Evolutionary conservation across 768 basidiomycete genomes (phyloP).

Genomic region (Amyloporia xantha): DNA sequence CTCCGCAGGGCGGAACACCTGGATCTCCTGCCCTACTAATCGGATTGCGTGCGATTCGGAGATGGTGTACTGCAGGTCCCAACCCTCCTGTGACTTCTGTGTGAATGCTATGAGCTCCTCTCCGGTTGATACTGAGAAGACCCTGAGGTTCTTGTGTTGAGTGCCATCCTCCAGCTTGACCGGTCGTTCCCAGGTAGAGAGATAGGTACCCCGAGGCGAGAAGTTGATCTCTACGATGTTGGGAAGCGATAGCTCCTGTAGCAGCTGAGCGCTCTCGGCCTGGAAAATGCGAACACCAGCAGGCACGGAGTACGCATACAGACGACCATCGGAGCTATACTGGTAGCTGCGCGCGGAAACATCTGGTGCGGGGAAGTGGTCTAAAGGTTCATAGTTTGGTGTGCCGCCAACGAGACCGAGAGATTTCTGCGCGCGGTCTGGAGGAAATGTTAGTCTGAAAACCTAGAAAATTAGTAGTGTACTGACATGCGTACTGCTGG

Average conservation of each 20-base stretch:
- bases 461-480: background rate
- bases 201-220: slow-evolving; percentile 87
- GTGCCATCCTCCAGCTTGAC: slow-evolving; percentile 85
- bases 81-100: slow-evolving; percentile 87
- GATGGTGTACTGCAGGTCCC: slow-evolving; percentile 89
- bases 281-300: slow-evolving; percentile 73
- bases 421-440: slow-evolving; percentile 93
- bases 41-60: slow-evolving; percentile 84
- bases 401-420: slow-evolving; percentile 80
- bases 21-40: slow-evolving; percentile 74
- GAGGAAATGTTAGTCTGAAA: slow-evolving; percentile 14
- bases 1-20: slow-evolving; percentile 75
- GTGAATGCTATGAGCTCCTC: slow-evolving; percentile 82
- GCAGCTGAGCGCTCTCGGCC: slow-evolving; percentile 63
- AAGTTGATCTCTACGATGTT: slow-evolving; percentile 83
- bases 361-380: slow-evolving; percentile 61
- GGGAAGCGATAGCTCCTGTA: slow-evolving; percentile 68
- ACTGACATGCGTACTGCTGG: slow-evolving; percentile 84
- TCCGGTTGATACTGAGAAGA: slow-evolving; percentile 83
- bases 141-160: slow-evolving; percentile 90
- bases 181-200: slow-evolving; percentile 95
- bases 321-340: slow-evolving; percentile 83
- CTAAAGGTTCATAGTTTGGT: slow-evolving; percentile 63
- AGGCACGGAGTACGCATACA: slow-evolving; percentile 81
- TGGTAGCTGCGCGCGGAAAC: slow-evolving; percentile 66